Evolutionary conservation across 169 alveolate species (phyloP).

Genomic region (Cryptosporidium viatorum): DNA sequence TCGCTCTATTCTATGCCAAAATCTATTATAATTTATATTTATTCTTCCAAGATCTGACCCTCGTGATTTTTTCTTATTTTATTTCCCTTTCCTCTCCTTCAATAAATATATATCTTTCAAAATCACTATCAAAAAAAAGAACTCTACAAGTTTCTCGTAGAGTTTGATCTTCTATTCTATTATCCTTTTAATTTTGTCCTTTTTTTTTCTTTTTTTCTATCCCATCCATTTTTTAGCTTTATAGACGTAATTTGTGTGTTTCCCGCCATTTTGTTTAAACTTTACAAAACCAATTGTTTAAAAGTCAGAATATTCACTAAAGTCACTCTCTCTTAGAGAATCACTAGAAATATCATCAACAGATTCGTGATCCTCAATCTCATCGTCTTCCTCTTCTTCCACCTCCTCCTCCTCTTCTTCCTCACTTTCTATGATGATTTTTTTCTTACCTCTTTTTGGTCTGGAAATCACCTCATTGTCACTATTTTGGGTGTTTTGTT

Average conservation of each 20-base stretch:
- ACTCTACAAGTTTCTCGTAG: neutral
- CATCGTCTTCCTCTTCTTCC: constrained; percentile 14
- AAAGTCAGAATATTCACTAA: constrained; percentile 59
- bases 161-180: neutral
- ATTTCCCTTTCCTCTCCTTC: neutral
- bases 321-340: constrained; percentile 34
- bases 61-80: neutral
- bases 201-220: neutral
- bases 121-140: neutral
- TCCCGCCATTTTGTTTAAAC: neutral
- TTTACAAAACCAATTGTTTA: neutral
- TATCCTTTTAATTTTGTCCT: neutral
- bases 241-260: constrained; percentile 8
- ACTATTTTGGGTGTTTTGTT: neutral
- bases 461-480: neutral
- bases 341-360: constrained; percentile 25
- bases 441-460: constrained; percentile 8
- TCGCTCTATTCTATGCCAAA: neutral
- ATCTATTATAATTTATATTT: neutral
- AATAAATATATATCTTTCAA: neutral
- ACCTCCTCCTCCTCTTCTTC: constrained; percentile 21
- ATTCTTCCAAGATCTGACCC: neutral
- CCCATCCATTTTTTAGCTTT: neutral
- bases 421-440: constrained; percentile 13
- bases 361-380: constrained; percentile 17